phyloP scores from a whole-genome alignment of 2,329 filamentous ascomycete species.

The Sporothrix sp. region DNA sequence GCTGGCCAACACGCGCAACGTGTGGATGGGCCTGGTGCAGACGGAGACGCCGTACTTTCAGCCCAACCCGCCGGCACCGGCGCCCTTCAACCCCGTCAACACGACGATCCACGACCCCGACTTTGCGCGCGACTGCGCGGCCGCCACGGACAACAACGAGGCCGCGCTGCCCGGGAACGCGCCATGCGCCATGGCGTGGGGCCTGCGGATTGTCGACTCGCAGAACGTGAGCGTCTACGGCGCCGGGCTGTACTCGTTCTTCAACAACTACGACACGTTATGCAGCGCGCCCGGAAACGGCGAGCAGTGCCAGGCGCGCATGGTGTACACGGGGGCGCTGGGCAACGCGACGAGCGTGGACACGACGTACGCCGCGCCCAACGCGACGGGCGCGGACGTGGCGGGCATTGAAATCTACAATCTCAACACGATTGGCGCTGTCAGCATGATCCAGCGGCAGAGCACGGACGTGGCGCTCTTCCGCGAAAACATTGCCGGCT shows the following conservation, averaged over 20 bases:
- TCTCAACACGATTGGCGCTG: slow-evolving; percentile 35
- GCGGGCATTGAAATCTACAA: slow-evolving; percentile 29
- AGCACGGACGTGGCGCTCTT: slow-evolving; percentile 16
- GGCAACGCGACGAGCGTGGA: not conserved
- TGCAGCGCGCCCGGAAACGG: slow-evolving; percentile 29
- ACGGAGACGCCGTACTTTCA: slow-evolving; percentile 61
- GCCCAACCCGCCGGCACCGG: slow-evolving; percentile 43
- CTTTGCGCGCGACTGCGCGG: slow-evolving; percentile 36
- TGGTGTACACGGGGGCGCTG: slow-evolving; percentile 28
- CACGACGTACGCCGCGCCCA: not conserved
- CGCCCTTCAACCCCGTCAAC: slow-evolving; percentile 37
- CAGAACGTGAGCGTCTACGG: slow-evolving; percentile 45
- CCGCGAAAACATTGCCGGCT: slow-evolving; percentile 19
- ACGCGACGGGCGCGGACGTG: slow-evolving; percentile 11
- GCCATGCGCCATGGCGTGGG: slow-evolving; percentile 51
- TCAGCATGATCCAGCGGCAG: slow-evolving; percentile 17
- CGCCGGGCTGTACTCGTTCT: slow-evolving; percentile 50
- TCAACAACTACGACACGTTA: slow-evolving; percentile 45
- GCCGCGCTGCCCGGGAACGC: slow-evolving; percentile 18
- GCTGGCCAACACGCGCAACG: slow-evolving; percentile 43
- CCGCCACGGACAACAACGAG: slow-evolving; percentile 10
- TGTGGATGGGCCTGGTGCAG: slow-evolving; percentile 52
- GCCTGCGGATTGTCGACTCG: slow-evolving; percentile 46
- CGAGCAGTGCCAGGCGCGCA: slow-evolving; percentile 33
- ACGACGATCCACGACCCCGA: slow-evolving; percentile 34